A percentile compares a stretch with the other conserved stretches of the same genome.
Conservation (phyloP, 257 asterid genomes). For the Ligustrum vulgare region DNA sequence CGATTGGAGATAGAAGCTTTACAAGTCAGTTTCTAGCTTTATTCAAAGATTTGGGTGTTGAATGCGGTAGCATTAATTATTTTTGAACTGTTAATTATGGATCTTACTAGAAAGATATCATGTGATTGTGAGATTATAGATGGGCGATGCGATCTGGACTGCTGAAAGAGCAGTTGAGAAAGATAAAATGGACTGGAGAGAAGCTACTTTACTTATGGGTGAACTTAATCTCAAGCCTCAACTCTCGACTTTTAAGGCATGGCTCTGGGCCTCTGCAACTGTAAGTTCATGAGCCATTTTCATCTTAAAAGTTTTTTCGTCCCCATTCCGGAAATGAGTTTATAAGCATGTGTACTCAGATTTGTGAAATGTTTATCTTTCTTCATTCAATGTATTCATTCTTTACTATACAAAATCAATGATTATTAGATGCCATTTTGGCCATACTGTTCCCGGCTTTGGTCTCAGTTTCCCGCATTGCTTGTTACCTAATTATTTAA, state of each 20-base stretch:
- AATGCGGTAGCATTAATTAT: background rate
- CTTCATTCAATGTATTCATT: conserved; percentile 1
- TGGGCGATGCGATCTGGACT: conserved; percentile 85
- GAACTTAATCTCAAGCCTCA: conserved; percentile 66
- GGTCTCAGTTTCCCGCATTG: background rate
- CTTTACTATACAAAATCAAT: background rate
- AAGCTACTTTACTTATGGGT: conserved; percentile 45
- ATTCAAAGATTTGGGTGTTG: conserved; percentile 10
- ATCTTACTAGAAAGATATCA: conserved; percentile 26
- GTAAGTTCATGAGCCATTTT: conserved; percentile 41
- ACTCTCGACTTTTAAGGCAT: conserved; percentile 55
- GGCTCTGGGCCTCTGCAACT: conserved; percentile 95
- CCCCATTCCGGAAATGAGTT: background rate
- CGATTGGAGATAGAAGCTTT: conserved; percentile 73
- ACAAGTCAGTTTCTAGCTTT: conserved; percentile 55
- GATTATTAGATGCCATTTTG: background rate
- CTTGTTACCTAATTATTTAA: background rate
- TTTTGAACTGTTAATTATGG: background rate
- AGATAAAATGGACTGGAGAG: conserved; percentile 69
- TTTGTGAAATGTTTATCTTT: background rate
- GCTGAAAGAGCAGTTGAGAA: conserved; percentile 69
- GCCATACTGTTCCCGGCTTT: background rate
- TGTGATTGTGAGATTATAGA: conserved; percentile 42
- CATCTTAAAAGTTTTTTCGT: background rate
- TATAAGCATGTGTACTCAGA: background rate